phyloP scores from a whole-genome alignment of 2,329 filamentous ascomycete genomes.

The Aspergillus sp. region DNA sequence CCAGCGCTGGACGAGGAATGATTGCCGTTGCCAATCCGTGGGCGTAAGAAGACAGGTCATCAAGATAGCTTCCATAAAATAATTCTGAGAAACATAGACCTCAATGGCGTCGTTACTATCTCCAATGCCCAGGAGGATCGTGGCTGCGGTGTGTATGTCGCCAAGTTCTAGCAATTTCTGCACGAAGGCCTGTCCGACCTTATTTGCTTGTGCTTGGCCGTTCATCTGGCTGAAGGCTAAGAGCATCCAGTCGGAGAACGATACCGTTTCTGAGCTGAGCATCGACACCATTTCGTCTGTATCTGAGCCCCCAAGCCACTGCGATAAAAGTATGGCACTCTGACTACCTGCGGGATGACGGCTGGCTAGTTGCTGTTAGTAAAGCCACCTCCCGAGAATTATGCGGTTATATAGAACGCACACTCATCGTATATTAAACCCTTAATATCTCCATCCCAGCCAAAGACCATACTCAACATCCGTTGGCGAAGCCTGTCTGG shows the following conservation, averaged over 20 bases:
- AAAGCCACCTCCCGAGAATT: background rate
- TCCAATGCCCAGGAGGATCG: conserved; percentile 84
- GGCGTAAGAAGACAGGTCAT: conserved; percentile 77
- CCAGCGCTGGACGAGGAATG: conserved; percentile 85
- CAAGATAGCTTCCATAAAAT: conserved; percentile 86
- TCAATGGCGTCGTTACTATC: conserved; percentile 93
- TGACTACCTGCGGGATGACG: conserved; percentile 66
- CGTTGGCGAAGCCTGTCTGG: conserved; percentile 73
- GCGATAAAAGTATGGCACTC: conserved; percentile 71
- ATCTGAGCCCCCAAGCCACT: conserved; percentile 85
- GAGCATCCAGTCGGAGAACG: conserved; percentile 93
- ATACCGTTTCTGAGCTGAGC: conserved; percentile 71
- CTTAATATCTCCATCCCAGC: conserved; percentile 80
- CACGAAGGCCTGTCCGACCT: conserved; percentile 82
- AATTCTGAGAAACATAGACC: conserved; percentile 84
- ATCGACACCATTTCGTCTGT: conserved; percentile 72
- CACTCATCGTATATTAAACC: conserved; percentile 75
- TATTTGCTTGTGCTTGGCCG: conserved; percentile 68
- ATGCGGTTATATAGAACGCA: conserved; percentile 25
- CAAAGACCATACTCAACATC: conserved; percentile 91
- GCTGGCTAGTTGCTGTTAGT: conserved; percentile 42
- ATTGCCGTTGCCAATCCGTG: conserved; percentile 82
- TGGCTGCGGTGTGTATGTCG: conserved; percentile 84
- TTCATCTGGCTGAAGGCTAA: conserved; percentile 85
- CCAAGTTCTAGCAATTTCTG: conserved; percentile 82